Base-by-base conservation (phyloP, 176 grass and related monocot species). In the Aegilops sharonensis region DNA sequence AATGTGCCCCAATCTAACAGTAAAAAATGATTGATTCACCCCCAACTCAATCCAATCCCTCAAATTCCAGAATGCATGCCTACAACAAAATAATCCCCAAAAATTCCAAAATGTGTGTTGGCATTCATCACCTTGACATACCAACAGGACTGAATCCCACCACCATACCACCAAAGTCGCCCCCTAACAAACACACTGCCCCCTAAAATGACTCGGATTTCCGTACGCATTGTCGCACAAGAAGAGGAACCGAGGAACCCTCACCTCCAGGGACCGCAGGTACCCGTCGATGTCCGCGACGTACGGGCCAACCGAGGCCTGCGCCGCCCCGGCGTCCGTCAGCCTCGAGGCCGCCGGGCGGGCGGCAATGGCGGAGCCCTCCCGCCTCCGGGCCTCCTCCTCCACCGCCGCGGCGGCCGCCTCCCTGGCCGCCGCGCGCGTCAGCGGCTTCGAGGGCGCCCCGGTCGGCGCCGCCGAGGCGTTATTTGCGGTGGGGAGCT, bases 241-340 rank as follows among this genome's bases (percentile, higher is more conserved):
- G 27, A 54, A 76, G 17, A 11, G 15, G 73, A 2, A 54, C 11
- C 73, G 45, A 21, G 69, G 56, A 79, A 64, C 8, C 45, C 81
- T 92, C 81, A 92, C 91, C 81, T 92, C 91, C 70, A 90, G 48
- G 42, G 71, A 84, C 34, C 88, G 81, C 48, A 87, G 56, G 77
- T 92, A 87, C 5, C 27, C 75, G 23, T 85, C 72, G 64, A 92
- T 90, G 8, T 85, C 88, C 35, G 9, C 42, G 37, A 75, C 15
- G 56, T 90, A 90, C 9, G 85, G 73, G 34, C 11, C 67, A 13
- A 87, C 75, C 1, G 73, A 68, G 66, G 42, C 66, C 66, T 65
- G 66, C 32, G 84, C 73, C 43, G 43, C 85, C 50, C 48, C 68
- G 11, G 77, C 68, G 67, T 78, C 78, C 36, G 23, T 48, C 70